These are phyloP conservation scores for Alternaria brassicicola DNA, from an alignment of 2,329 filamentous ascomycete genomes.

Conservation along the genomic window DNA sequence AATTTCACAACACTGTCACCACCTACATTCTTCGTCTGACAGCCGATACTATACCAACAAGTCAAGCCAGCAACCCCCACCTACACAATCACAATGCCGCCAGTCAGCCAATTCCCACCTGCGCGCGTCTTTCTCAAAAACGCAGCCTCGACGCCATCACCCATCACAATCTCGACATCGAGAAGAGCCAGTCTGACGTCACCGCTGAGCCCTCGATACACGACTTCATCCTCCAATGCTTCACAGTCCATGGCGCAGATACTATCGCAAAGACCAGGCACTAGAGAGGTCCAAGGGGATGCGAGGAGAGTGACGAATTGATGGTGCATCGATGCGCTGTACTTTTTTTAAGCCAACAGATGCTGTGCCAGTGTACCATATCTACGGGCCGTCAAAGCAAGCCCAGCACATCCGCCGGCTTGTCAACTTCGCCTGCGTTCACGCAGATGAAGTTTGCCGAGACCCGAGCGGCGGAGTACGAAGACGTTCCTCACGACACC, in stretches of 20 bases:
- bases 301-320: slow-evolving; percentile 7
- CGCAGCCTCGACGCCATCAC: slow-evolving; percentile 8
- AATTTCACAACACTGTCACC: not conserved
- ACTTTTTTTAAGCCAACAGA: not conserved
- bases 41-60: not conserved
- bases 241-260: slow-evolving; percentile 35
- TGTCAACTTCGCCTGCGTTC: not conserved
- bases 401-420: not conserved
- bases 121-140: slow-evolving; percentile 41
- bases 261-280: slow-evolving; percentile 31
- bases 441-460: not conserved
- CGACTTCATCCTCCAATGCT: slow-evolving; percentile 26
- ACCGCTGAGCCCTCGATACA: slow-evolving; percentile 22
- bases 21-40: not conserved
- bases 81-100: slow-evolving; percentile 29
- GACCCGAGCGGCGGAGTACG: not conserved
- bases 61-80: not conserved
- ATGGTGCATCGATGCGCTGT: not conserved
- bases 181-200: slow-evolving; percentile 15
- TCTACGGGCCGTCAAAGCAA: not conserved
- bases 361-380: not conserved
- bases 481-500: not conserved
- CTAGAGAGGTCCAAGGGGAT: not conserved
- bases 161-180: slow-evolving; percentile 7
- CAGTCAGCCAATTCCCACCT: slow-evolving; percentile 43